Conservation (phyloP, 192 early-diverging fungal species). For the Backusella circina region DNA sequence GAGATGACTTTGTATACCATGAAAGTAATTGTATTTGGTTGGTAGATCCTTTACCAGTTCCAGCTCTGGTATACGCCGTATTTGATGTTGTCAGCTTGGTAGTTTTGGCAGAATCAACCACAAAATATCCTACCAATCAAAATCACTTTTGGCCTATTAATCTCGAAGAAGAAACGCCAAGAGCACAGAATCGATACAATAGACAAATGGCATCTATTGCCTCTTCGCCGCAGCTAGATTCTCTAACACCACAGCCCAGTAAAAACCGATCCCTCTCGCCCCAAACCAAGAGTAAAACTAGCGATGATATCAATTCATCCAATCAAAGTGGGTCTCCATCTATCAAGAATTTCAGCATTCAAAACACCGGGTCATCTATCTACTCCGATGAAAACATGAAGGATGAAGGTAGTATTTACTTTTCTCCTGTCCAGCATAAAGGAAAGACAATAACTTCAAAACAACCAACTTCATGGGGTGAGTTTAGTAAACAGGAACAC, state of each 20-base stretch:
- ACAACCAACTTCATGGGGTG: neutral
- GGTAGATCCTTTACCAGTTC: slow-evolving; percentile 13
- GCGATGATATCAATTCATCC: neutral
- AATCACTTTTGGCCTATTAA: slow-evolving; percentile 10
- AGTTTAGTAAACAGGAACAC: slow-evolving; percentile 1
- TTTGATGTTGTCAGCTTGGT: slow-evolving; percentile 33
- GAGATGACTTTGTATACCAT: neutral
- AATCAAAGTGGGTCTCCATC: neutral
- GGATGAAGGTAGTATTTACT: neutral
- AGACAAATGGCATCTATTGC: neutral
- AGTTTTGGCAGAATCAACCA: slow-evolving; percentile 15
- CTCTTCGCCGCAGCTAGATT: neutral
- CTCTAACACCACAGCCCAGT: neutral
- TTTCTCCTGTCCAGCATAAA: neutral
- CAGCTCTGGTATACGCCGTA: slow-evolving; percentile 27
- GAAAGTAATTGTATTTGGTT: slow-evolving; percentile 24
- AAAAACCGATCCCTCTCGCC: neutral
- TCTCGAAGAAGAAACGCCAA: neutral
- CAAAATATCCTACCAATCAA: neutral
- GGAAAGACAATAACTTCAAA: neutral
- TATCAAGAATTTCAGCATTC: neutral
- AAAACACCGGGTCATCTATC: neutral
- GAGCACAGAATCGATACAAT: neutral
- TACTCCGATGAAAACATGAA: neutral
- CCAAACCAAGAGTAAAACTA: neutral